Conservation (phyloP, 2,329 filamentous ascomycete genomes). For the Pseudocercospora cruenta region DNA sequence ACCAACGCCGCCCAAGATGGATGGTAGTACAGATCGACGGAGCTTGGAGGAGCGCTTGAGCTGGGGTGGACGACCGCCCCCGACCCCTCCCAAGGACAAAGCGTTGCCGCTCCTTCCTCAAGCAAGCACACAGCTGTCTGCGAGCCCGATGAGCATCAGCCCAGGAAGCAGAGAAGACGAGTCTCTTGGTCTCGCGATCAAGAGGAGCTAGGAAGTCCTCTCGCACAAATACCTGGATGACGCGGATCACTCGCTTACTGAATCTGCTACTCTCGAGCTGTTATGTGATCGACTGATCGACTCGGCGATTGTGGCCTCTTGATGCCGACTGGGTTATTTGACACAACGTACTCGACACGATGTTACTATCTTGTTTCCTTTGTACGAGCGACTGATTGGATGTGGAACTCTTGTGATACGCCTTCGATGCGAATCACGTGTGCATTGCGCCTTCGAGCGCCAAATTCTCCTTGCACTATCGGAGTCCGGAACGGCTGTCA, state of each 20-base stretch:
- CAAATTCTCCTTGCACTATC: neutral
- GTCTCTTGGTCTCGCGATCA: conserved; percentile 12
- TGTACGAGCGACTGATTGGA: conserved; percentile 6
- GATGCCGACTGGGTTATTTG: neutral
- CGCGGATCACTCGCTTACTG: neutral
- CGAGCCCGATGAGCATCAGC: conserved; percentile 26
- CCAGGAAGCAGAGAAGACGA: conserved; percentile 11
- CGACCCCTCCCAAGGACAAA: conserved; percentile 49
- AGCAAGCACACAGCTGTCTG: conserved; percentile 27
- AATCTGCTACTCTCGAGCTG: neutral
- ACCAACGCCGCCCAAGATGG: conserved; percentile 39
- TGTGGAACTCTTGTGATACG: neutral
- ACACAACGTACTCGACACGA: neutral
- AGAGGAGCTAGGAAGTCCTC: conserved; percentile 13
- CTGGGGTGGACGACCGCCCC: conserved; percentile 43
- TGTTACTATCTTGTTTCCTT: neutral
- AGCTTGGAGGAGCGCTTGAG: conserved; percentile 28
- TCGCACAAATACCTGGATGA: conserved; percentile 1
- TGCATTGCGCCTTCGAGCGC: conserved; percentile 8
- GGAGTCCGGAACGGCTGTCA: conserved; percentile 2
- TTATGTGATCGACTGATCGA: neutral
- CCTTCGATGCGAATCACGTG: neutral
- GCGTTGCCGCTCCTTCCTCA: conserved; percentile 33
- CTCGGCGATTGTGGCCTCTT: neutral
- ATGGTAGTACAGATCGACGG: conserved; percentile 27